A percentile compares a stretch with the other conserved stretches of the same genome.
phyloP scores from a whole-genome alignment of 805 yeast species.

The Ogataea chonburiensis region DNA sequence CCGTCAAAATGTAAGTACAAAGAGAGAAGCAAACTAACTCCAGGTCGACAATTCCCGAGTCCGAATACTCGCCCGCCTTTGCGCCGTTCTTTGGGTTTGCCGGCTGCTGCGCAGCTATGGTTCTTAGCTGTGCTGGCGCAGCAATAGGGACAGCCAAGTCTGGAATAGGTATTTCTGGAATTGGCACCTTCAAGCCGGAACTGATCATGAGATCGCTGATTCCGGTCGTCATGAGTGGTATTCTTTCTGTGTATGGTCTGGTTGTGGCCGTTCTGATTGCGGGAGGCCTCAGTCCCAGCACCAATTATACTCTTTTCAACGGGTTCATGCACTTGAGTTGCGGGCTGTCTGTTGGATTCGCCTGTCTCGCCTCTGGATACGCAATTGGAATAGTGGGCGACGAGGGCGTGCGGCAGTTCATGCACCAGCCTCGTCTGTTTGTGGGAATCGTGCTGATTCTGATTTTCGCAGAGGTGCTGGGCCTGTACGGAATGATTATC shows the following conservation, averaged over 20 bases:
- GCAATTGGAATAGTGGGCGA: conserved; percentile 99
- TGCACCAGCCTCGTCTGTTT: conserved; percentile 95
- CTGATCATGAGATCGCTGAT: conserved; percentile 91
- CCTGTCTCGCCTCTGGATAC: conserved; percentile 95
- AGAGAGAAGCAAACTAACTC: conserved; percentile 3
- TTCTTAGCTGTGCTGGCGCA: conserved; percentile 93
- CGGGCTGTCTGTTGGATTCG: conserved; percentile 94
- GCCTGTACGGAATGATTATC: conserved; percentile 93
- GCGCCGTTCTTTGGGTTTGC: conserved; percentile 98
- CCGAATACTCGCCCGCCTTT: conserved; percentile 80
- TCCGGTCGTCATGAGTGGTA: conserved; percentile 99
- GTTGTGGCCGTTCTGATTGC: conserved; percentile 97
- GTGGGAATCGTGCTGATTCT: conserved; percentile 98
- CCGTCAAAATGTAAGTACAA: conserved; percentile 12
- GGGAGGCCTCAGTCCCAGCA: conserved; percentile 77
- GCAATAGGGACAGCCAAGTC: conserved; percentile 98
- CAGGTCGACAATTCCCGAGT: conserved; percentile 28
- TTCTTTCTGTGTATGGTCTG: conserved; percentile 91
- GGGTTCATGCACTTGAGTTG: conserved; percentile 99
- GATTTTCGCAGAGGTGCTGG: conserved; percentile 98
- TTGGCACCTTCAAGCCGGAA: conserved; percentile 96
- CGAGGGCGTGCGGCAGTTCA: conserved; percentile 97
- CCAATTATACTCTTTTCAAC: conserved; percentile 80
- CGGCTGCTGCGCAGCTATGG: conserved; percentile 93
- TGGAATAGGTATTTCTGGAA: conserved; percentile 97